Evolutionary conservation across 2,329 filamentous ascomycete species (phyloP).

Genomic region (Acrocalymma vagum): DNA sequence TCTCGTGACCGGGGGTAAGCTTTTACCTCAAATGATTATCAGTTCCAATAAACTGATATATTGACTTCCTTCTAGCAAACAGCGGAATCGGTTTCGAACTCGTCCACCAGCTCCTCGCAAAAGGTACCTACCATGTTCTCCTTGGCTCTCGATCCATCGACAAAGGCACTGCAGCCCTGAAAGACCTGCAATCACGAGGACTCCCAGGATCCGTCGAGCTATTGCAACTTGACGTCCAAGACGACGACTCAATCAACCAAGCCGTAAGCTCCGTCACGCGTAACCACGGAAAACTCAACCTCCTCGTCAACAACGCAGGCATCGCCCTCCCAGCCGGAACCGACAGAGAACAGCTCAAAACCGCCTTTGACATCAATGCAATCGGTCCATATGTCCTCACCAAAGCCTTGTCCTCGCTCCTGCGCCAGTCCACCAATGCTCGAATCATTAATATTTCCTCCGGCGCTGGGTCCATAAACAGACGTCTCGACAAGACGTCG

Average conservation of each 20-base stretch:
- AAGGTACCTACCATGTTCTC: constrained; percentile 43
- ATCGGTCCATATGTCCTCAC: constrained; percentile 36
- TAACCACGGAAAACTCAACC: constrained; percentile 45
- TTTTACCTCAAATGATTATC: background rate
- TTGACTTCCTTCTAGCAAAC: constrained; percentile 41
- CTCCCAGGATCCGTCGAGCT: constrained; percentile 43
- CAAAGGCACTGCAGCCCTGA: constrained; percentile 35
- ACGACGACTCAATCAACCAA: constrained; percentile 51
- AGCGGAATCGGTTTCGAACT: constrained; percentile 60
- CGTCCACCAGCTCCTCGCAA: constrained; percentile 48
- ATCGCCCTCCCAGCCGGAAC: constrained; percentile 27
- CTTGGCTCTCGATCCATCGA: constrained; percentile 27
- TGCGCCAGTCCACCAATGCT: constrained; percentile 26
- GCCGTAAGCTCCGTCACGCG: constrained; percentile 40
- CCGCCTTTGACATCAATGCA: constrained; percentile 38
- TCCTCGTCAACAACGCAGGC: constrained; percentile 51
- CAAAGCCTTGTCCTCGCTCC: constrained; percentile 23
- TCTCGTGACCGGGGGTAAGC: constrained; percentile 47
- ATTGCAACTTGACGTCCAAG: constrained; percentile 53
- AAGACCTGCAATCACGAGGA: constrained; percentile 34
- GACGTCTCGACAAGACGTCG: constrained; percentile 31
- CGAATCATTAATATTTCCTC: constrained; percentile 48
- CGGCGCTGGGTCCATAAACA: constrained; percentile 43
- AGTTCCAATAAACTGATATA: constrained; percentile 2
- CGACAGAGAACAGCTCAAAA: constrained; percentile 33